Evolutionary conservation across 2,329 filamentous ascomycete genomes (phyloP).

Genomic region (Coniochaeta hoffmannii): DNA sequence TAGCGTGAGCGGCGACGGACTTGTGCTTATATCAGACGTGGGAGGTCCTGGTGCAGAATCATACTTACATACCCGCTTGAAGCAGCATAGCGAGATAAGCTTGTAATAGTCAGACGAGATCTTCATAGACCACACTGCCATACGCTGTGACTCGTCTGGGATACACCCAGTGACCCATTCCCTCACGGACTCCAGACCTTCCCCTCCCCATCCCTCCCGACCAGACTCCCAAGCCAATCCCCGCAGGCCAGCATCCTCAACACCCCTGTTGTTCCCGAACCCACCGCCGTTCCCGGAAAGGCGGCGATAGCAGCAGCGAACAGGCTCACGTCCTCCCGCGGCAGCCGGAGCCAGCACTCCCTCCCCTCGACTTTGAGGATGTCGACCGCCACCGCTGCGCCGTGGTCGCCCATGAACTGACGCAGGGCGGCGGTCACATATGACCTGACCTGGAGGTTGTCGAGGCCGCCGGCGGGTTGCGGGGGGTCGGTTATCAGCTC

Average conservation of each 20-base stretch:
- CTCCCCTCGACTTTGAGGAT: slow-evolving; percentile 53
- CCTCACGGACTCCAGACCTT: slow-evolving; percentile 41
- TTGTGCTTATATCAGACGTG: not conserved
- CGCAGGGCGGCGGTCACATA: slow-evolving; percentile 57
- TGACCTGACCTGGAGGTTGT: slow-evolving; percentile 54
- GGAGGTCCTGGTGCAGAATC: not conserved
- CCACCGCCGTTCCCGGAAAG: slow-evolving; percentile 44
- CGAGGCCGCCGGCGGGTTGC: slow-evolving; percentile 29
- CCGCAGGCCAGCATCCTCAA: slow-evolving; percentile 31
- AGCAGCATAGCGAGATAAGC: not conserved
- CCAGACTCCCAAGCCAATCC: slow-evolving; percentile 56
- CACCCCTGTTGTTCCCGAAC: slow-evolving; percentile 23
- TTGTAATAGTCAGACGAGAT: too few species aligned
- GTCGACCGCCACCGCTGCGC: slow-evolving; percentile 60
- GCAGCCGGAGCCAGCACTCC: slow-evolving; percentile 59
- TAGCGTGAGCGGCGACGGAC: not conserved
- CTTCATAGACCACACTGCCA: too few species aligned
- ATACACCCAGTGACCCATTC: not conserved
- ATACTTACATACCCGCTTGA: not conserved
- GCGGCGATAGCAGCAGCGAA: slow-evolving; percentile 60
- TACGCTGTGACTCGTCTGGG: too few species aligned
- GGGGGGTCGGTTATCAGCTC: slow-evolving; percentile 29
- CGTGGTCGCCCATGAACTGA: slow-evolving; percentile 64
- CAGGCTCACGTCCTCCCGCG: slow-evolving; percentile 49
- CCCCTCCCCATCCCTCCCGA: slow-evolving; percentile 39